These are phyloP conservation scores for Didymellaceae sp. DNA, from an alignment of 2,329 filamentous ascomycete genomes.

Conservation along the genomic window DNA sequence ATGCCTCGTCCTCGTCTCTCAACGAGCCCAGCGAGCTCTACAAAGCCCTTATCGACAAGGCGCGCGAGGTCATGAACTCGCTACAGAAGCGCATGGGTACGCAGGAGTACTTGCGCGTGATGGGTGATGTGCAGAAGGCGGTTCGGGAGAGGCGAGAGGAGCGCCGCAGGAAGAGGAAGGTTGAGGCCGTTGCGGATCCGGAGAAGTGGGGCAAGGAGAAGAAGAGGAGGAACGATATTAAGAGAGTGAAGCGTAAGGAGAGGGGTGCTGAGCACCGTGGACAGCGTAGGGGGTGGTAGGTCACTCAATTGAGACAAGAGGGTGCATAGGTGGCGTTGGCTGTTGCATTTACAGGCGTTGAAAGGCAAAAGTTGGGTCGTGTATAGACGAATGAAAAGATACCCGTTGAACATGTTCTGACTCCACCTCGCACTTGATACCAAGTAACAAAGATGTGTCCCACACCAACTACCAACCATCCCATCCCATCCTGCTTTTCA, in stretches of 20 bases:
- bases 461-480: too few relatives aligned
- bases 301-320: background rate
- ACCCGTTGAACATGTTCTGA: background rate
- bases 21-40: slow-evolving; percentile 61
- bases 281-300: slow-evolving; percentile 71
- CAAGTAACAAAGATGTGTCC: too few relatives aligned
- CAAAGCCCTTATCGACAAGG: slow-evolving; percentile 73
- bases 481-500: background rate
- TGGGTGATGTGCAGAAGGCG: slow-evolving; percentile 74
- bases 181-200: slow-evolving; percentile 83
- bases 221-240: slow-evolving; percentile 72
- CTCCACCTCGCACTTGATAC: too few relatives aligned
- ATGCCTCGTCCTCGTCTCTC: slow-evolving; percentile 63
- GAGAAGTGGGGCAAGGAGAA: slow-evolving; percentile 78
- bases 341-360: slow-evolving; percentile 1
- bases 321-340: background rate
- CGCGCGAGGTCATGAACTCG: slow-evolving; percentile 78
- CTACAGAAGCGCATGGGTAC: slow-evolving; percentile 86
- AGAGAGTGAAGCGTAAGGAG: slow-evolving; percentile 67
- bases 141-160: slow-evolving; percentile 76
- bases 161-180: slow-evolving; percentile 82
- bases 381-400: background rate
- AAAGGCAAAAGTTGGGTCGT: background rate
- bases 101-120: slow-evolving; percentile 74
- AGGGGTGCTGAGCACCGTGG: slow-evolving; percentile 75